These are phyloP conservation scores for Pythium rhizo-oryzae DNA, from an alignment of 352 stramenopile species.

Conservation along the genomic window DNA sequence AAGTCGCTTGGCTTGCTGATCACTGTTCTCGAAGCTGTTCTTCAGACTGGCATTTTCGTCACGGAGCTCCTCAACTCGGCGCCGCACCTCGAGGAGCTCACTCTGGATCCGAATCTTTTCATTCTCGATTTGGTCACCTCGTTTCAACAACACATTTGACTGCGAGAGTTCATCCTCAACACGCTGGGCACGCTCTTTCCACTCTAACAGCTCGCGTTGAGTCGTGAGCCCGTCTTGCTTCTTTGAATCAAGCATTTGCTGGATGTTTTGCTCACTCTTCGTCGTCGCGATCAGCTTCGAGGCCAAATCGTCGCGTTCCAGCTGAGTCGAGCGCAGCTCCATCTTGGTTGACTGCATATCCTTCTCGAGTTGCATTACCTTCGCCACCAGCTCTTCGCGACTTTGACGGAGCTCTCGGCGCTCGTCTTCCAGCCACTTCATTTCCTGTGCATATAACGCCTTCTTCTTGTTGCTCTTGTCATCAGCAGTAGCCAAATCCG, in stretches of 20 bases:
- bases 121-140: constrained; percentile 61
- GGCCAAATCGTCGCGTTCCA: constrained; percentile 53
- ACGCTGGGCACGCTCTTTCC: constrained; percentile 34
- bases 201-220: constrained; percentile 46
- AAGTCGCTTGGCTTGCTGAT: constrained; percentile 47
- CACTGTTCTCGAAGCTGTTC: constrained; percentile 50
- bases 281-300: constrained; percentile 40
- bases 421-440: constrained; percentile 78
- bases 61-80: constrained; percentile 65
- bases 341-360: constrained; percentile 48
- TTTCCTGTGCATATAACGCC: constrained; percentile 55
- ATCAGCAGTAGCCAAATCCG: constrained; percentile 2
- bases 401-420: constrained; percentile 51
- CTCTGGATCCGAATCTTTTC: constrained; percentile 72
- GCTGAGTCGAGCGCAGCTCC: constrained; percentile 36
- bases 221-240: constrained; percentile 48
- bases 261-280: constrained; percentile 46
- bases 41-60: constrained; percentile 67
- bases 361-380: constrained; percentile 64
- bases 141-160: constrained; percentile 42
- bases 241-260: constrained; percentile 55
- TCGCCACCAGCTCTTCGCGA: constrained; percentile 59
- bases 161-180: constrained; percentile 42
- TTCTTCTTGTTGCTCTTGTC: constrained; percentile 28
- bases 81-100: constrained; percentile 52